Evolutionary conservation across 805 yeast species (phyloP), one percentile per base, ranked within the genome.

Genomic region (Hanseniaspora hatyaiensis): DNA sequence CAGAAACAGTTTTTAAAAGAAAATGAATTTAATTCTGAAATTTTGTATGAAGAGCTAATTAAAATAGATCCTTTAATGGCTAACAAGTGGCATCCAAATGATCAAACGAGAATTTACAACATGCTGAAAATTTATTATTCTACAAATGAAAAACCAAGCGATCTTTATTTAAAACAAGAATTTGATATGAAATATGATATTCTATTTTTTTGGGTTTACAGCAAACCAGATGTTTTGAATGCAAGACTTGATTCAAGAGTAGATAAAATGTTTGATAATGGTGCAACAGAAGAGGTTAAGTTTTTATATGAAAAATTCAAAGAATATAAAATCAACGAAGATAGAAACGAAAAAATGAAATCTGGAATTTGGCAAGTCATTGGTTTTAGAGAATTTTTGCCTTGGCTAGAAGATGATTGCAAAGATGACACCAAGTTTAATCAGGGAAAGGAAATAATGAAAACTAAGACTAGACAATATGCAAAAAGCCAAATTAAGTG

Each of bases 361-460:
- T 67, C 72, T 50, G 97, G 97, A 2, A 73, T 89, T 0, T 87
- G 87, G 87, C 97, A 92, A 64, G 95, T 84, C 1, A 84, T 89
- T 57, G 97, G 97, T 1, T 92, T 84, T 63, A 84, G 85, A 59
- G 95, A 86, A 57, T 86, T 86, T 58, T 58, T 84, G 31, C 89
- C 94, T 1, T 85, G 82, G 82, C 55, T 77, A 20, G 53, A 56
- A 28, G 36, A 59, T 6, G 60, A 55, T 0, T 50, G 53, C 0
- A 52, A 52, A 5, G 54, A 56, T 4, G 51, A 55, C 4, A 34
- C 19, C 5, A 42, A 54, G 13, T 71, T 72, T 45, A 59, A 59
- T 3, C 66, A 64, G 3, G 77, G 89, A 8, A 65, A 80, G 2
- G 81, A 75, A 11, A 69, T 75, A 29, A 92, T 92, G 97, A 88